phyloP scores from a whole-genome alignment of 2,329 filamentous ascomycete genomes.

The Emericellopsis cladophorae region DNA sequence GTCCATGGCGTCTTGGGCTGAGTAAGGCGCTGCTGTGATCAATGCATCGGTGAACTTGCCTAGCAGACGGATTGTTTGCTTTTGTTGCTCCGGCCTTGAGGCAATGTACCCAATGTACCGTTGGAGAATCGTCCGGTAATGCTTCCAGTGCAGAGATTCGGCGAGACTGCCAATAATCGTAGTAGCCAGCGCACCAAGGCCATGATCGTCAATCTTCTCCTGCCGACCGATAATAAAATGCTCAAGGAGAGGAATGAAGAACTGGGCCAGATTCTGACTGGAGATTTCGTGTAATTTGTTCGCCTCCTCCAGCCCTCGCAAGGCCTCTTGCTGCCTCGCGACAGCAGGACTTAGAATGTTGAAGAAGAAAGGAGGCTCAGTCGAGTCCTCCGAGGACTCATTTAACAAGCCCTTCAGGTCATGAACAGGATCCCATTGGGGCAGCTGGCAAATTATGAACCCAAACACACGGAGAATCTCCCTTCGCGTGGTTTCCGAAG shows the following conservation, averaged over 20 bases:
- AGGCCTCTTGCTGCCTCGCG: constrained; percentile 70
- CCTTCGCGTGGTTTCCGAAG: constrained; percentile 71
- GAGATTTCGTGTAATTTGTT: constrained; percentile 52
- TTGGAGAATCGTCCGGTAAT: constrained; percentile 74
- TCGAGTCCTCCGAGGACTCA: constrained; percentile 48
- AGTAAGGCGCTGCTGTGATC: constrained; percentile 18
- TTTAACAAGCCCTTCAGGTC: constrained; percentile 62
- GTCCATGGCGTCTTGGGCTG: constrained; percentile 33
- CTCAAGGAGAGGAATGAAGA: constrained; percentile 84
- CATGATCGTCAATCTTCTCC: constrained; percentile 65
- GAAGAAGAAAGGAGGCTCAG: constrained; percentile 68
- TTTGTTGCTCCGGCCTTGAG: constrained; percentile 71
- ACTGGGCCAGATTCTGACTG: constrained; percentile 68
- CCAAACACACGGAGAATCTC: constrained; percentile 75
- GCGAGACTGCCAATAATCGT: constrained; percentile 64
- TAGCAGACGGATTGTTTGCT: constrained; percentile 72
- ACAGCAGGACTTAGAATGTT: constrained; percentile 87
- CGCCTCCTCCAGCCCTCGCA: constrained; percentile 62
- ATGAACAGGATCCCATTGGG: constrained; percentile 55
- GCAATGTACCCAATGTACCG: constrained; percentile 74
- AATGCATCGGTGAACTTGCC: constrained; percentile 73
- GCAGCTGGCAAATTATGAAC: constrained; percentile 59
- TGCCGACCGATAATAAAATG: constrained; percentile 83
- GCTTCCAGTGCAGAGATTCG: constrained; percentile 73
- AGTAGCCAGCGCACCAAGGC: constrained; percentile 77